Conservation (phyloP, 2,329 filamentous ascomycete genomes). For the Fusarium sp. region DNA sequence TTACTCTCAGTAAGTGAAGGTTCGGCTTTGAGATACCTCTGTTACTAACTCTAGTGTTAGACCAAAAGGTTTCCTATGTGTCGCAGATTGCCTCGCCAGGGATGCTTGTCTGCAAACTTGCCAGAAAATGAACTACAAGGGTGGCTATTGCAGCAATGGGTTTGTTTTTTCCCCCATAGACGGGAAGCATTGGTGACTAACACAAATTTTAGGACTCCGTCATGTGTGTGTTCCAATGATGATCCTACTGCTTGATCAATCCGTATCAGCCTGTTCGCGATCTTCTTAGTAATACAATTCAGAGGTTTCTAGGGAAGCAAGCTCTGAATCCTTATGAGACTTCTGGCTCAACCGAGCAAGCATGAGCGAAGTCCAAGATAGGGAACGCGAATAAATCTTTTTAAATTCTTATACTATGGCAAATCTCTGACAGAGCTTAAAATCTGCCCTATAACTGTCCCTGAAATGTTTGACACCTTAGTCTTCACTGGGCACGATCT, state of each 20-base stretch:
- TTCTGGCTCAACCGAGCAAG: too few relatives aligned
- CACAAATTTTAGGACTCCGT: neutral
- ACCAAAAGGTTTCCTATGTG: accelerated
- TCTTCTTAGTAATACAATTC: too few relatives aligned
- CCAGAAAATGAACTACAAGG: neutral
- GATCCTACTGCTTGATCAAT: neutral
- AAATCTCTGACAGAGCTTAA: too few relatives aligned
- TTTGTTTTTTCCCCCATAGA: neutral
- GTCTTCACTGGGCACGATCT: too few relatives aligned
- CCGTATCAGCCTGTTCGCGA: too few relatives aligned
- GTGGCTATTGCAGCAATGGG: neutral
- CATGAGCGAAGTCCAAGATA: too few relatives aligned
- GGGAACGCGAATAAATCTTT: too few relatives aligned
- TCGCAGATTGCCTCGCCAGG: accelerated
- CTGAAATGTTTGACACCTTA: too few relatives aligned
- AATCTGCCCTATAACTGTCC: too few relatives aligned
- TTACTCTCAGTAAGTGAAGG: neutral
- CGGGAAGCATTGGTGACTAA: neutral
- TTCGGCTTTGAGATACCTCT: accelerated
- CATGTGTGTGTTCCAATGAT: neutral
- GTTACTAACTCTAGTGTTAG: neutral
- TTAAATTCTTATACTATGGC: too few relatives aligned
- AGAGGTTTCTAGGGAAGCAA: too few relatives aligned
- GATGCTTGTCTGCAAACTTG: neutral
- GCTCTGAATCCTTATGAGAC: too few relatives aligned